Percentiles rank a stretch among this genome's conserved stretches.
These are phyloP conservation scores for Kluyveromyces marxianus DNA, from an alignment of 1,139 yeast genomes.

Conservation along the genomic window DNA sequence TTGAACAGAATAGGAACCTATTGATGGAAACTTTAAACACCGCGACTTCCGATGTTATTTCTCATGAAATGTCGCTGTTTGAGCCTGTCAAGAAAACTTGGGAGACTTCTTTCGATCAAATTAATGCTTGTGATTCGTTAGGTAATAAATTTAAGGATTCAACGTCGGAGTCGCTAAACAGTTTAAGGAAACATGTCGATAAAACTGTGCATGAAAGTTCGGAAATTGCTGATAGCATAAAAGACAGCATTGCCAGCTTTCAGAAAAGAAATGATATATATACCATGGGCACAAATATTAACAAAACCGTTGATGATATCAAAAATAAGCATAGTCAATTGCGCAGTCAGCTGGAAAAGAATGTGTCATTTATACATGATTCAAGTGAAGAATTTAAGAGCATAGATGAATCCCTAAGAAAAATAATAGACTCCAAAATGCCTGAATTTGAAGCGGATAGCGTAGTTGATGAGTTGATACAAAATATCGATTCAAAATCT, in stretches of 20 bases:
- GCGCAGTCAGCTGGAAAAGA: constrained; percentile 7
- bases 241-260: constrained; percentile 12
- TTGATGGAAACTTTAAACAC: constrained; percentile 24
- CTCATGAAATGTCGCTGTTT: constrained; percentile 27
- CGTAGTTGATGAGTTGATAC: constrained; percentile 9
- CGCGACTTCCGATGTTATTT: constrained; percentile 29
- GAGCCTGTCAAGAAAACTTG: constrained; percentile 29
- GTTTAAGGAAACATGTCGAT: constrained; percentile 12
- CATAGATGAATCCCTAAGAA: constrained; percentile 9
- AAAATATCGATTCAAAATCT: constrained; percentile 11
- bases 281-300: constrained; percentile 12
- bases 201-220: constrained; percentile 5
- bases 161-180: constrained; percentile 14
- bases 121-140: constrained; percentile 32
- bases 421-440: constrained; percentile 7
- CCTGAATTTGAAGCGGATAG: constrained; percentile 8
- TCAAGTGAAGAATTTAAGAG: constrained; percentile 10
- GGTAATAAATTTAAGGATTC: constrained; percentile 22
- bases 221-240: constrained; percentile 15
- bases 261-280: constrained; percentile 10
- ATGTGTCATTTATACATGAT: constrained; percentile 8
- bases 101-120: constrained; percentile 30
- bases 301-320: constrained; percentile 10
- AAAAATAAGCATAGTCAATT: constrained; percentile 8
- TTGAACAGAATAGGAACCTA: constrained; percentile 25